A percentile compares a stretch with the other conserved stretches of the same genome.
Conservation (phyloP, 257 asterid genomes). For the Ophiorrhiza pumila region DNA sequence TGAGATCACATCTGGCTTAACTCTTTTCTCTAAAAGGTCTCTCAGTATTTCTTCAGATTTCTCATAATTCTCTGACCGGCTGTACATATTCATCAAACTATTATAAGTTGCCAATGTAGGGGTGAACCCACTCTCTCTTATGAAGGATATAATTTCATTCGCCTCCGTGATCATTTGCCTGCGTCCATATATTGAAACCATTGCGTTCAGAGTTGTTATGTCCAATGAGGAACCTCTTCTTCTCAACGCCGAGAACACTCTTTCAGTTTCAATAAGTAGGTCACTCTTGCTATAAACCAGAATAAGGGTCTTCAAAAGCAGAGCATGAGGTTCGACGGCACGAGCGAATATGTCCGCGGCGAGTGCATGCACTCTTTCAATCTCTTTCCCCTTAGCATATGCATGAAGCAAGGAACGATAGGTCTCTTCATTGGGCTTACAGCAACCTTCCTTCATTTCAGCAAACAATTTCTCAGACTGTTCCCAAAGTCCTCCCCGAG, state of each 20-base stretch:
- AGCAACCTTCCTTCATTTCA: slow-evolving; percentile 62
- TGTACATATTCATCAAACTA: slow-evolving; percentile 81
- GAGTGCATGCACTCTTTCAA: slow-evolving; percentile 54
- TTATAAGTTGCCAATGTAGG: slow-evolving; percentile 80
- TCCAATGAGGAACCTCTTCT: slow-evolving; percentile 58
- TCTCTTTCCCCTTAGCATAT: slow-evolving; percentile 77
- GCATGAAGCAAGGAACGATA: slow-evolving; percentile 92
- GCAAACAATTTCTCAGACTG: slow-evolving; percentile 82
- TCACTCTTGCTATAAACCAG: slow-evolving; percentile 78
- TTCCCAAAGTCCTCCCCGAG: slow-evolving; percentile 87
- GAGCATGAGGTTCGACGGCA: slow-evolving; percentile 44
- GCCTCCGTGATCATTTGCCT: slow-evolving; percentile 66
- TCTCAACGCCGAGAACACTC: slow-evolving; percentile 60
- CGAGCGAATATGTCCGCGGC: slow-evolving; percentile 66
- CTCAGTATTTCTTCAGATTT: slow-evolving; percentile 68
- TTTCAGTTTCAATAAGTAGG: slow-evolving; percentile 68
- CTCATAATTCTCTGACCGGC: slow-evolving; percentile 62
- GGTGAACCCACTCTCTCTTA: slow-evolving; percentile 59
- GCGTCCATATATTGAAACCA: slow-evolving; percentile 85
- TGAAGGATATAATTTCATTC: slow-evolving; percentile 54
- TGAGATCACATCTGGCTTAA: slow-evolving; percentile 71
- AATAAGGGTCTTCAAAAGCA: slow-evolving; percentile 77
- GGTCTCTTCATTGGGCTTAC: slow-evolving; percentile 80
- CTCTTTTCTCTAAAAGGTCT: slow-evolving; percentile 55
- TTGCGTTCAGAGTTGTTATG: slow-evolving; percentile 67